Evolutionary conservation across 2,329 filamentous ascomycete species (phyloP), one percentile per base, ranked within the genome.

Genomic region (Aspergillus vadensis): DNA sequence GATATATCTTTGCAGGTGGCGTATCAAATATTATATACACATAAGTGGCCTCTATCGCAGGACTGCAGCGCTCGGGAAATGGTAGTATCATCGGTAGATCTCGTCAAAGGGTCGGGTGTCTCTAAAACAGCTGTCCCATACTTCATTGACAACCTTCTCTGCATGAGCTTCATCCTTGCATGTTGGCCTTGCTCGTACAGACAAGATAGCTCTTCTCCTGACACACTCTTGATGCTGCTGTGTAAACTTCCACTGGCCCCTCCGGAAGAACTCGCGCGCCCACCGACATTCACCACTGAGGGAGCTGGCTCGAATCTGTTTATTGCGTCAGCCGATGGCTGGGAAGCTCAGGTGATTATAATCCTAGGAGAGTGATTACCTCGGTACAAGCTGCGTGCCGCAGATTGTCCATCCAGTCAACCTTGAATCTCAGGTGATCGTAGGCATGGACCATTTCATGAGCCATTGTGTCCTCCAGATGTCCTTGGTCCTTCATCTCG

Each of bases 361-460:
- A 36, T 21, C 39, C 39, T 19, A 17, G 17, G n/a, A 17, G 21
- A 25, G 1, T 55, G 74, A 79, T 64, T 77, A 94, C 91, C 88
- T 99, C 95, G 58, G 93, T 90, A 76, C 95, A 99, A 58, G 95
- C 95, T 38, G 93, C 91, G 78, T 99, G 95, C 75, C 88, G 87
- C 77, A 99, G 75, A 74, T 92, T 80, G 80, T 91, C 86, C n/a
- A 81, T 77, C 81, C 90, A 91, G 72, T 98, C 89, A 48, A 97
- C 88, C 77, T 97, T 95, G 82, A 92, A 99, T 65, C 94, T 82
- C 68, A 98, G 73, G 75, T 96, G 90, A 75, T 99, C 95, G 83
- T 92, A 98, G 1, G 93, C 93, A 76, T 99, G 95, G 56, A 99
- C 90, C 92, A 99, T 96, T 80, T 99, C 95, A 77, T 99, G 95